Percentiles rank a stretch among this genome's conserved stretches.
Conservation (phyloP, 2,329 filamentous ascomycete species). For the Rasamsonia emersonii region DNA sequence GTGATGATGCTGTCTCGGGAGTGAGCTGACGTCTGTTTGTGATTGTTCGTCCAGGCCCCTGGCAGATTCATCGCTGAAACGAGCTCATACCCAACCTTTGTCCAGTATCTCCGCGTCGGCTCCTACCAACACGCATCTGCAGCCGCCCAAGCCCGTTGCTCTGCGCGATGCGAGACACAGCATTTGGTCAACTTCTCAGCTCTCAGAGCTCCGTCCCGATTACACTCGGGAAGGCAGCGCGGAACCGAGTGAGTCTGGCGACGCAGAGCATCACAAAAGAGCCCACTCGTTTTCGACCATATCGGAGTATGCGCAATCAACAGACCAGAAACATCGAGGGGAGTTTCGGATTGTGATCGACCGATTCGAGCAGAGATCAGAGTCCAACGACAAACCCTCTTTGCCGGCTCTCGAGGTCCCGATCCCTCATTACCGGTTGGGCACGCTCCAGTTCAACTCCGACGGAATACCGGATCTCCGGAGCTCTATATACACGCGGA, state of each 20-base stretch:
- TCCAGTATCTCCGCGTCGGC: constrained; percentile 44
- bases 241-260: constrained; percentile 16
- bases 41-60: constrained; percentile 20
- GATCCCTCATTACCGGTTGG: constrained; percentile 78
- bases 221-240: constrained; percentile 16
- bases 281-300: constrained; percentile 71
- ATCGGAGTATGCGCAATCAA: constrained; percentile 48
- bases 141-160: constrained; percentile 21
- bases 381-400: constrained; percentile 48
- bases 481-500: constrained; percentile 64
- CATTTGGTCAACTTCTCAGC: constrained; percentile 34
- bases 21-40: constrained; percentile 11
- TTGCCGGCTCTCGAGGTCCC: constrained; percentile 59
- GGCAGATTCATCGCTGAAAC: constrained; percentile 18
- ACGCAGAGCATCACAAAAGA: constrained; percentile 40
- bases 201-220: constrained; percentile 28
- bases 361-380: constrained; percentile 56
- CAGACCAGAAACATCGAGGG: constrained; percentile 43
- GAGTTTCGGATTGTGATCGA: constrained; percentile 76
- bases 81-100: constrained; percentile 6
- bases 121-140: constrained; percentile 49
- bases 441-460: constrained; percentile 69
- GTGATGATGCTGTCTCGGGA: too few species aligned
- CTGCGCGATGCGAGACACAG: constrained; percentile 24
- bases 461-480: constrained; percentile 69